phyloP scores from a whole-genome alignment of 2,329 filamentous ascomycete genomes.

The Colletotrichum sublineola region DNA sequence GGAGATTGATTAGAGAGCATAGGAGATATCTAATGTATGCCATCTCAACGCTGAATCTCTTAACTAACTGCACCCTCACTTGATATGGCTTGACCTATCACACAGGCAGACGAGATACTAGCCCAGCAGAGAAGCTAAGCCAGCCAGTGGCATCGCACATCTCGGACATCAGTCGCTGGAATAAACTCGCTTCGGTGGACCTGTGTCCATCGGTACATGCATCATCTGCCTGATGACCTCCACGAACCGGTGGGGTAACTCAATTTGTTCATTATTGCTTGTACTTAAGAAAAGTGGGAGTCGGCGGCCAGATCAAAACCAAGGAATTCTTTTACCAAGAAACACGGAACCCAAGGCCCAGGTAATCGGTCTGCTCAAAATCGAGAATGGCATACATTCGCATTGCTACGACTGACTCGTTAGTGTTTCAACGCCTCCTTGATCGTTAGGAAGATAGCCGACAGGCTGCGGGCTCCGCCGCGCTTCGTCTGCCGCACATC shows the following conservation, averaged over 20 bases:
- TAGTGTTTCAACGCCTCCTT: background rate
- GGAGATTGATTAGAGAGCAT: no score
- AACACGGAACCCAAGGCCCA: no score
- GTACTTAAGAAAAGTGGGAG: background rate
- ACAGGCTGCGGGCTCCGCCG: background rate
- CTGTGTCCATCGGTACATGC: no score
- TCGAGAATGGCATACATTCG: no score
- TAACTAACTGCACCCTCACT: background rate
- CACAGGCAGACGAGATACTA: background rate
- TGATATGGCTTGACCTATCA: no score
- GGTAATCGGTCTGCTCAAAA: fast-evolving
- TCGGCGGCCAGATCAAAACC: background rate
- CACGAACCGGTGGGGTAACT: background rate
- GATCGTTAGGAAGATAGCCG: background rate
- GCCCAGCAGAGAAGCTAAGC: no score
- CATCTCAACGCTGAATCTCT: no score
- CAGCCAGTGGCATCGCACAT: no score
- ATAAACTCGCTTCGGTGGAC: no score
- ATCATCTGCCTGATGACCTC: background rate
- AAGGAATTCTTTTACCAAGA: background rate
- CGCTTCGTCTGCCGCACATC: background rate
- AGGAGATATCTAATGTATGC: no score
- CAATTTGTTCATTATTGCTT: no score
- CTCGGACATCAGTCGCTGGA: no score
- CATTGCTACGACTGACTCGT: background rate